A percentile compares a stretch with the other conserved stretches of the same genome.
phyloP scores from a whole-genome alignment of 169 alveolate species.

The Neospora caninum region DNA sequence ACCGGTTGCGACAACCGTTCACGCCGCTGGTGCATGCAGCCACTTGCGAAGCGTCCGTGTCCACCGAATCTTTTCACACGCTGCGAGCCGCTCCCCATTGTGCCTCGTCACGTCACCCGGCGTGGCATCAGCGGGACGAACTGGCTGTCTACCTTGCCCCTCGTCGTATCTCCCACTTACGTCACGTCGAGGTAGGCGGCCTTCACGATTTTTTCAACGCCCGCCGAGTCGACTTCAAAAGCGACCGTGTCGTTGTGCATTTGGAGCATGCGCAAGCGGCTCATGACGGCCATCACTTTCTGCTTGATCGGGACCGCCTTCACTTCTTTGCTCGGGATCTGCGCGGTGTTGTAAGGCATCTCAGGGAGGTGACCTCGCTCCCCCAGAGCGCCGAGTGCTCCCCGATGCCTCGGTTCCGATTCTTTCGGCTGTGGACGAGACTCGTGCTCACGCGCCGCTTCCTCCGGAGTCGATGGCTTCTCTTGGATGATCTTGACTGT shows the following conservation, averaged over 20 bases:
- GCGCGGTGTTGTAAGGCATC: background rate
- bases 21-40: no score
- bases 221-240: background rate
- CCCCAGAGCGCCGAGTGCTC: background rate
- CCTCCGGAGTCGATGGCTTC: no score
- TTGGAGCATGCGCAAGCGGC: constrained; percentile 18
- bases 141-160: background rate
- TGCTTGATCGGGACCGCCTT: constrained; percentile 34
- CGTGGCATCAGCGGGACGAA: no score
- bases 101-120: no score
- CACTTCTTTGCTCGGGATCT: background rate
- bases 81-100: no score
- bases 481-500: no score
- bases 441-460: no score
- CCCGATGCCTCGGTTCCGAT: background rate
- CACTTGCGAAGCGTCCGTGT: no score
- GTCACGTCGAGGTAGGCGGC: constrained; percentile 48
- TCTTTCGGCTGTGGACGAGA: background rate
- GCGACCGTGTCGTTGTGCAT: background rate
- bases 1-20: no score
- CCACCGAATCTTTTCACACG: no score
- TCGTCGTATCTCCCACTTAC: background rate
- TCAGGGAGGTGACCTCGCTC: background rate
- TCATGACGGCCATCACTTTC: background rate
- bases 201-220: background rate